Conservation (phyloP, 495 filamentous ascomycete species). For the Podospora pseudoanserina region DNA sequence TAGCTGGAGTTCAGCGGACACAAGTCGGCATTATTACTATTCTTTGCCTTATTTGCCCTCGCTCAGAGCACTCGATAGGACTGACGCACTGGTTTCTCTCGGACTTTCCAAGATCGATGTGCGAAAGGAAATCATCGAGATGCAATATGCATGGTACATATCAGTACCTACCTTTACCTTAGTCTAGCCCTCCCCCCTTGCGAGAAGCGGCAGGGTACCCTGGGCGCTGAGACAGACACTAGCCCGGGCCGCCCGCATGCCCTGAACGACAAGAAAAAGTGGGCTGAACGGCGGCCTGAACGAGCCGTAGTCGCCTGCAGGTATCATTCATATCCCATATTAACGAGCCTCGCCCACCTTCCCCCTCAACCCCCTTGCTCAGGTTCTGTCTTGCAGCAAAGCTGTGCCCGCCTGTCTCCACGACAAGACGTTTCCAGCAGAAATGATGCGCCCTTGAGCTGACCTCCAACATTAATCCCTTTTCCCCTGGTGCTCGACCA, state of each 20-base stretch:
- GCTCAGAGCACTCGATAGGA: background rate
- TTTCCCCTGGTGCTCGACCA: background rate
- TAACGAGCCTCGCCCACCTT: slow-evolving; percentile 14
- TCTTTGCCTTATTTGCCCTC: background rate
- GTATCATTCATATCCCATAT: slow-evolving; percentile 1
- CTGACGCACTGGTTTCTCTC: background rate
- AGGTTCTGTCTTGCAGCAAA: slow-evolving; percentile 1
- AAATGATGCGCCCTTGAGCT: background rate
- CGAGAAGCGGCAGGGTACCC: slow-evolving; percentile 8
- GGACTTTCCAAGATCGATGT: background rate
- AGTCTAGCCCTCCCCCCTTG: background rate
- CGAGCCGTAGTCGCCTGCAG: slow-evolving; percentile 2
- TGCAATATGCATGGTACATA: background rate
- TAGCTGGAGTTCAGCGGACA: background rate
- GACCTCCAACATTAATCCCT: background rate
- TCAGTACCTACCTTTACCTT: too few relatives aligned
- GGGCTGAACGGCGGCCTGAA: slow-evolving; percentile 7
- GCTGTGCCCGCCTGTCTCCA: background rate
- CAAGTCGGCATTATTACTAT: background rate
- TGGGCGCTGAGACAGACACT: slow-evolving; percentile 5
- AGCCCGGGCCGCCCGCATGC: slow-evolving; percentile 9
- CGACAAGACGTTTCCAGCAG: background rate
- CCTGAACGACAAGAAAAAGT: slow-evolving; percentile 11
- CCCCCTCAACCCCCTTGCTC: slow-evolving; percentile 1
- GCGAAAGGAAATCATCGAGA: background rate